These are phyloP conservation scores for Entophlyctis helioformis DNA, from an alignment of 192 early-diverging fungal genomes.

Conservation along the genomic window DNA sequence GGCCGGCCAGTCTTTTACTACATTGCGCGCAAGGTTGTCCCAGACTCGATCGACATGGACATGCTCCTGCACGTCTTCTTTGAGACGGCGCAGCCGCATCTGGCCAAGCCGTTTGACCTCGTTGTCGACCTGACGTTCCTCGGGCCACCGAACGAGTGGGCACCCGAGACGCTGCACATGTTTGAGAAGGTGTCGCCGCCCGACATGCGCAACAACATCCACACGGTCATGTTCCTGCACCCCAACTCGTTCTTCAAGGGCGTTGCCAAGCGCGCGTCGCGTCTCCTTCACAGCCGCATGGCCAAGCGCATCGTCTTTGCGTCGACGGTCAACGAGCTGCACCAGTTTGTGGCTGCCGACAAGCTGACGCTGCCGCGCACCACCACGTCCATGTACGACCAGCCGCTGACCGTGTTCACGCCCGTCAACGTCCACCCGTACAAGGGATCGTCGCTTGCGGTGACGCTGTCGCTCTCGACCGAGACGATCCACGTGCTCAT, in stretches of 20 bases:
- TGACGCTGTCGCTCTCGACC: constrained; percentile 53
- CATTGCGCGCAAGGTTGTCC: constrained; percentile 62
- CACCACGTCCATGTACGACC: constrained; percentile 51
- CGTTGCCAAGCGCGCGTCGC: constrained; percentile 8
- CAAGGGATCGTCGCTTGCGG: constrained; percentile 55
- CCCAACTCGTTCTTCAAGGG: constrained; percentile 65
- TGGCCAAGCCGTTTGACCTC: constrained; percentile 59
- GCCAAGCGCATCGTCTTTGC: constrained; percentile 60
- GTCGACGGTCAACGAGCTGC: constrained; percentile 52
- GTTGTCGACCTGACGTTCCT: constrained; percentile 77
- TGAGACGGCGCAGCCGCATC: constrained; percentile 47
- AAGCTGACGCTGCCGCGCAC: constrained; percentile 64
- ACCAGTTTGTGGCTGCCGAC: constrained; percentile 56
- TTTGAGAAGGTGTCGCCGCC: constrained; percentile 62
- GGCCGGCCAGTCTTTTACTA: constrained; percentile 75
- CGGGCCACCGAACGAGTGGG: constrained; percentile 66
- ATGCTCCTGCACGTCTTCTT: constrained; percentile 65
- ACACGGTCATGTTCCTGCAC: constrained; percentile 67
- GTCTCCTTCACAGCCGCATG: constrained; percentile 30
- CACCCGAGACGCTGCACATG: constrained; percentile 60
- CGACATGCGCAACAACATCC: constrained; percentile 49
- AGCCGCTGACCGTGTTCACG: constrained; percentile 43
- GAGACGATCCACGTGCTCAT: constrained; percentile 73
- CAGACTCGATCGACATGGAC: constrained; percentile 76
- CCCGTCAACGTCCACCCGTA: no score